Conservation (phyloP, 148 eudicot genomes). For the Pouteria glomerata region DNA sequence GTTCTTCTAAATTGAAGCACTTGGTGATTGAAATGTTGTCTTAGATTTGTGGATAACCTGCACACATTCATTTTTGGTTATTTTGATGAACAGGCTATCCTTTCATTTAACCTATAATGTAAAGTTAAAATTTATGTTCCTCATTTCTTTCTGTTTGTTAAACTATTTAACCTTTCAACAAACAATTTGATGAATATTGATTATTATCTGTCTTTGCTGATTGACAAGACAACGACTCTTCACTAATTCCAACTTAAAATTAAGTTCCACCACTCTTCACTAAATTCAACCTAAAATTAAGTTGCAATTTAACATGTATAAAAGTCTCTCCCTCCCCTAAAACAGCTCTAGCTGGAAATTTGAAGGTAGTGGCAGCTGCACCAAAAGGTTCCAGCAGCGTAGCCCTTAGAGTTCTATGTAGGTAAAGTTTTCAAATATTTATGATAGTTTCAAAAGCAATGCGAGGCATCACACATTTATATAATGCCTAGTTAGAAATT, state of each 20-base stretch:
- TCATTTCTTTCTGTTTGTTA: background rate
- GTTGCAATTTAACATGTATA: too few relatives aligned
- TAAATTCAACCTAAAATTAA: too few relatives aligned
- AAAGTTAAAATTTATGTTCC: slow-evolving; percentile 7
- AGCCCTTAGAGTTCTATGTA: background rate
- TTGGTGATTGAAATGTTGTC: slow-evolving; percentile 32
- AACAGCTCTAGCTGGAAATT: background rate
- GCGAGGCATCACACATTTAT: too few relatives aligned
- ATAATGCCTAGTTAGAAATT: too few relatives aligned
- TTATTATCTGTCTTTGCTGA: too few relatives aligned
- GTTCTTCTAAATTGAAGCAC: slow-evolving; percentile 43
- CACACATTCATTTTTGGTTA: slow-evolving; percentile 44
- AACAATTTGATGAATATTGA: too few relatives aligned
- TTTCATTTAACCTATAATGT: slow-evolving; percentile 2
- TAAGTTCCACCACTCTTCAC: too few relatives aligned
- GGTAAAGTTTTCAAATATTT: too few relatives aligned
- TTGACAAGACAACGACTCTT: too few relatives aligned
- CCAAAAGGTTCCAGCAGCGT: background rate
- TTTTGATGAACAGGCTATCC: slow-evolving; percentile 17
- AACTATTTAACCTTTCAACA: slow-evolving; percentile 1
- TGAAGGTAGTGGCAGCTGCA: background rate
- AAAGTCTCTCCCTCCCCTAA: too few relatives aligned
- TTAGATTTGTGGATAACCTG: slow-evolving; percentile 38
- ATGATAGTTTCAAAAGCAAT: too few relatives aligned
- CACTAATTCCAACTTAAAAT: too few relatives aligned